Evolutionary conservation across 139 green algal species (phyloP).

Genomic region (Ulvella scutata): DNA sequence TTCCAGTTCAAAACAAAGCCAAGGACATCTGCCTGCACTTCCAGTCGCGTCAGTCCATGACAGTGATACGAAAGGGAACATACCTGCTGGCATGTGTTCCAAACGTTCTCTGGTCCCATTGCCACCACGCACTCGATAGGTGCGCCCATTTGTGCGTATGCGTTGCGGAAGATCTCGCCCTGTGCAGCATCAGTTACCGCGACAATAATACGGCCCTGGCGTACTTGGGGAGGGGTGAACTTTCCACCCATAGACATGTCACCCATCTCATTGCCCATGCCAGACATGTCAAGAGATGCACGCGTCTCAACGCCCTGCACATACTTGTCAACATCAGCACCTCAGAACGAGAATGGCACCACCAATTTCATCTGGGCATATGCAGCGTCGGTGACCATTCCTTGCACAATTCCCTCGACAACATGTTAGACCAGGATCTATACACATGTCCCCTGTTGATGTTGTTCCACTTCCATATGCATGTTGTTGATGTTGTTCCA

Average conservation of each 20-base stretch:
- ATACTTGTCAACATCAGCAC: neutral
- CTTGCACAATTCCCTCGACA: too few relatives aligned
- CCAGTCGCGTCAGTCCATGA: neutral
- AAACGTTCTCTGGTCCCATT: neutral
- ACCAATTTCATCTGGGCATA: too few relatives aligned
- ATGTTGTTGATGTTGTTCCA: too few relatives aligned
- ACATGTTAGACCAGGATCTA: too few relatives aligned
- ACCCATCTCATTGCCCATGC: neutral
- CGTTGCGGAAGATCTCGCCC: neutral
- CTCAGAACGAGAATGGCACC: too few relatives aligned
- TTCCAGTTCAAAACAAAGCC: neutral
- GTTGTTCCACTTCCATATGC: too few relatives aligned
- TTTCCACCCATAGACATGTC: neutral
- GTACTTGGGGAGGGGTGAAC: neutral
- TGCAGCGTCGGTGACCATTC: too few relatives aligned
- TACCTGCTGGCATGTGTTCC: slow-evolving; percentile 1
- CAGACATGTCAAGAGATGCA: slow-evolving; percentile 13
- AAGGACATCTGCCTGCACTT: neutral
- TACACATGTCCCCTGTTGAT: too few relatives aligned
- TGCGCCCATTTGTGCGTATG: neutral
- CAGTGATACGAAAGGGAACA: neutral
- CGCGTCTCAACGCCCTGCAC: slow-evolving; percentile 23
- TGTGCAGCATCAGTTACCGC: neutral
- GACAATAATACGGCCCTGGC: neutral
- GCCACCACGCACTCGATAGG: neutral